A percentile compares a stretch with the other conserved stretches of the same genome.
phyloP scores from a whole-genome alignment of 23 red algal genomes.

The Chondrus crispus region DNA sequence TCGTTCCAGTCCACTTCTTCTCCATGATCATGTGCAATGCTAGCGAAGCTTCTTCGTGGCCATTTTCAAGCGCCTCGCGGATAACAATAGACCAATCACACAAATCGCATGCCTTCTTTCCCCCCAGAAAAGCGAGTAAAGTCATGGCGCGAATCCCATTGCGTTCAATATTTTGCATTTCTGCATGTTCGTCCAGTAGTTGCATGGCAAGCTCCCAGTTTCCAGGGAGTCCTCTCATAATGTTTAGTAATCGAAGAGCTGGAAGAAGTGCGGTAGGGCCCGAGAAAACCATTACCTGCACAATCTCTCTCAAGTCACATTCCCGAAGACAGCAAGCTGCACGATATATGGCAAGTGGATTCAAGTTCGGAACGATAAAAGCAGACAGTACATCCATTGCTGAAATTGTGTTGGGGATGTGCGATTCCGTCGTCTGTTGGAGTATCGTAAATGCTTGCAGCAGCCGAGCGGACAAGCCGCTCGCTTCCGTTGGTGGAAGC shows the following conservation, averaged over 20 bases:
- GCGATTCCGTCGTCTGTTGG: no score
- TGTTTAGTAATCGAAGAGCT: constrained; percentile 32
- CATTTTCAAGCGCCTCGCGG: not conserved
- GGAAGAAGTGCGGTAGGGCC: not conserved
- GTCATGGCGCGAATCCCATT: not conserved
- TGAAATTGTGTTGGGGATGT: no score
- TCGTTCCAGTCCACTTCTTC: constrained; percentile 1
- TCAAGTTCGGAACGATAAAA: not conserved
- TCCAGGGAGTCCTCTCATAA: constrained; percentile 60
- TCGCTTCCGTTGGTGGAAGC: no score
- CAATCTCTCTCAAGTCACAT: constrained; percentile 29
- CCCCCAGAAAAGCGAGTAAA: constrained; percentile 33
- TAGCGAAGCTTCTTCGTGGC: constrained; percentile 17
- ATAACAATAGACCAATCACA: constrained; percentile 6
- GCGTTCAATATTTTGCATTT: not conserved
- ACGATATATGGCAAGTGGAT: constrained; percentile 40
- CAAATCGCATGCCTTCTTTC: not conserved
- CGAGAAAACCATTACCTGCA: constrained; percentile 30
- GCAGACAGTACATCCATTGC: no score
- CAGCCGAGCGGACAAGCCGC: no score
- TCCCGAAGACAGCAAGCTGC: constrained; percentile 46
- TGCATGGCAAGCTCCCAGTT: constrained; percentile 45
- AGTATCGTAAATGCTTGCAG: no score
- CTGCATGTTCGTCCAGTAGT: not conserved
- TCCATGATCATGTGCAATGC: constrained; percentile 20